phyloP scores from a whole-genome alignment of 1,284 basidiomycete genomes.

The Pseudozyma tsukubaensis region DNA sequence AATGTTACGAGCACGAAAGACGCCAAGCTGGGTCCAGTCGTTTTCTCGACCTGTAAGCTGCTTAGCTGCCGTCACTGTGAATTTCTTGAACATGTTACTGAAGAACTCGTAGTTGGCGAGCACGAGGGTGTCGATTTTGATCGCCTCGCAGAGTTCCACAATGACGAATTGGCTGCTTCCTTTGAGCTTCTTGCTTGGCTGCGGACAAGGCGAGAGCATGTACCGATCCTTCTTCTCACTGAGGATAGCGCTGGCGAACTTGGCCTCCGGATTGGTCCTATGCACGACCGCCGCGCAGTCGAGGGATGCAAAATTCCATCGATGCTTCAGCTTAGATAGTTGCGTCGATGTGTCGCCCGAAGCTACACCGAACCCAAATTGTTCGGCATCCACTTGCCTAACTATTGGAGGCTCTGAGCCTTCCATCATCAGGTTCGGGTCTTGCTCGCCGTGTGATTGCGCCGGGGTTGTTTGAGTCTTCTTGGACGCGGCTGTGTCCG shows the following conservation, averaged over 20 bases:
- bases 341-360: slow-evolving; percentile 44
- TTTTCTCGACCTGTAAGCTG: slow-evolving; percentile 78
- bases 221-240: slow-evolving; percentile 92
- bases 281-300: slow-evolving; percentile 95
- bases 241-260: slow-evolving; percentile 85
- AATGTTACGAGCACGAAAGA: slow-evolving; percentile 86
- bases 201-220: slow-evolving; percentile 92
- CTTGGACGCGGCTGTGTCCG: not conserved
- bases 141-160: slow-evolving; percentile 96
- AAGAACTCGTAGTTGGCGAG: slow-evolving; percentile 98
- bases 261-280: slow-evolving; percentile 81
- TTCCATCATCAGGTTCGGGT: not conserved
- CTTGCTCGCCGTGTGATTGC: not conserved
- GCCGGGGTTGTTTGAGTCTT: not conserved
- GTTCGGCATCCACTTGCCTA: not conserved
- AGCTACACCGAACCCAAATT: slow-evolving; percentile 24
- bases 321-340: slow-evolving; percentile 60
- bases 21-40: slow-evolving; percentile 73
- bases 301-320: slow-evolving; percentile 90
- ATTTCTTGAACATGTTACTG: slow-evolving; percentile 93
- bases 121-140: slow-evolving; percentile 93
- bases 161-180: slow-evolving; percentile 80
- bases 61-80: slow-evolving; percentile 85
- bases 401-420: not conserved
- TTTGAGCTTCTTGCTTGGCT: slow-evolving; percentile 14